A percentile compares a stretch with the other conserved stretches of the same genome.
These are phyloP conservation scores for Lipomyces chichibuensis DNA, from an alignment of 805 yeast genomes.

Conservation along the genomic window DNA sequence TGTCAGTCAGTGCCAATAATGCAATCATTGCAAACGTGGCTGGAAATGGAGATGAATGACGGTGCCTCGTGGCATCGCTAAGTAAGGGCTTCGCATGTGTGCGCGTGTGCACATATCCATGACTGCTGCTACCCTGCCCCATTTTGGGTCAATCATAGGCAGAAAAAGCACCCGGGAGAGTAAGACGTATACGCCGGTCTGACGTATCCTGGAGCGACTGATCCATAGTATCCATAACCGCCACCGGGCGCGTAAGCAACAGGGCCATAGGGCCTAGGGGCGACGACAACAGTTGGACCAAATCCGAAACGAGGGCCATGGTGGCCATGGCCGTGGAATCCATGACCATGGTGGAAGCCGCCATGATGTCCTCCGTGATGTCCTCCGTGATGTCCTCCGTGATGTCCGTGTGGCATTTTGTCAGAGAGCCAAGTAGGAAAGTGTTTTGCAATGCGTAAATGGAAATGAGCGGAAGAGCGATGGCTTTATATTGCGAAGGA, in stretches of 20 bases:
- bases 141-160: slow-evolving; percentile 13
- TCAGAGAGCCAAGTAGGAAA: neutral
- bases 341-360: slow-evolving; percentile 23
- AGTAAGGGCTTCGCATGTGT: neutral
- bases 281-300: slow-evolving; percentile 33
- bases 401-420: slow-evolving; percentile 13
- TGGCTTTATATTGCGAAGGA: neutral
- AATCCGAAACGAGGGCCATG: slow-evolving; percentile 13
- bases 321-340: slow-evolving; percentile 8
- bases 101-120: neutral
- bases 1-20: neutral
- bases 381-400: slow-evolving; percentile 21
- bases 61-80: neutral
- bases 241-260: slow-evolving; percentile 23
- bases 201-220: slow-evolving; percentile 19
- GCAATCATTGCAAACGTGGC: neutral
- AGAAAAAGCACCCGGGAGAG: slow-evolving; percentile 24
- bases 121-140: neutral
- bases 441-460: neutral
- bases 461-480: neutral
- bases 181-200: slow-evolving; percentile 19
- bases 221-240: slow-evolving; percentile 32
- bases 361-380: slow-evolving; percentile 26
- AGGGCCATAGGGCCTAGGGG: slow-evolving; percentile 26
- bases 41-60: neutral